Conservation (phyloP, 441 rosid genomes). For the Adansonia madagascariensis region DNA sequence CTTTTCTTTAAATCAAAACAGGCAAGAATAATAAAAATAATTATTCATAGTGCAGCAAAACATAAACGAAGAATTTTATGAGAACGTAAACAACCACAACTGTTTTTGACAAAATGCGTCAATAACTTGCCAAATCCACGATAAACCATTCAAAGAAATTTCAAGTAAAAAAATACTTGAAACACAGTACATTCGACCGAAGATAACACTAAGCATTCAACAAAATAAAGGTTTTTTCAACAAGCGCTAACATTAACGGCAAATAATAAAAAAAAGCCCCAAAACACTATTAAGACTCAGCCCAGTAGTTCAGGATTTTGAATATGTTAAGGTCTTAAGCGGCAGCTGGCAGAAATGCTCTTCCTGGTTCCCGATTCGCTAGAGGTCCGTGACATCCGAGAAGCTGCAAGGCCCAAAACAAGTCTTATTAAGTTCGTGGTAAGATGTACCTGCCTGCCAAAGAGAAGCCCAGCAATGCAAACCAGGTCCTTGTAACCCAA, state of each 20-base stretch:
- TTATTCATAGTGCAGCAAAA: neutral
- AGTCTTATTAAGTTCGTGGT: neutral
- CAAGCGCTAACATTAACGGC: neutral
- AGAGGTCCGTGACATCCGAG: constrained; percentile 75
- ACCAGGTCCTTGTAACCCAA: neutral
- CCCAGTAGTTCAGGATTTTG: neutral
- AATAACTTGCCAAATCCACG: neutral
- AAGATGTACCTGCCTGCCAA: neutral
- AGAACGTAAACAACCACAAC: neutral
- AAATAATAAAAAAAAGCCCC: neutral
- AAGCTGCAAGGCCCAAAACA: constrained; percentile 44
- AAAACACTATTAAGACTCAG: neutral
- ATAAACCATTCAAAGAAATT: neutral
- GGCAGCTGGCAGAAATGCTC: constrained; percentile 52
- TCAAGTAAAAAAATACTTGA: neutral
- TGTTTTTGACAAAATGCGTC: neutral
- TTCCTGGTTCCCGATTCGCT: constrained; percentile 59
- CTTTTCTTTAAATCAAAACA: too few relatives aligned
- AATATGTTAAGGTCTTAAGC: constrained; percentile 31
- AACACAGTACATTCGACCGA: neutral
- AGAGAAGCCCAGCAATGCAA: too few relatives aligned
- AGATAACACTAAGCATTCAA: neutral
- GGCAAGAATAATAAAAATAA: too few relatives aligned
- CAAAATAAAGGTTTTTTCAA: constrained; percentile 1
- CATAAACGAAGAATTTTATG: neutral